Conservation (phyloP, 306 rosid genomes). For the Oemleria cerasiformis region DNA sequence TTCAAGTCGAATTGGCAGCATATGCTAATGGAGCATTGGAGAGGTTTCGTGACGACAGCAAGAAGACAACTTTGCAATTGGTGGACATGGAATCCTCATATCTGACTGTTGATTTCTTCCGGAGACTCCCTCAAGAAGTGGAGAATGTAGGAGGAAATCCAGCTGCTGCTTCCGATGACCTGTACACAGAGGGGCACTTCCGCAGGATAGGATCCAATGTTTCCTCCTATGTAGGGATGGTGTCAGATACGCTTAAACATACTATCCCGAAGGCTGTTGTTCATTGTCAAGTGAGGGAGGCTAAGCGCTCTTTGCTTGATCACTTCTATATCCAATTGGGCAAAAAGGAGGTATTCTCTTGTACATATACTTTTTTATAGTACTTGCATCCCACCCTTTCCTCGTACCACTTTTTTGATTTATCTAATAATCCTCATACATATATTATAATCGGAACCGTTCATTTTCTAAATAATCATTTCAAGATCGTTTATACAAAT, state of each 20-base stretch:
- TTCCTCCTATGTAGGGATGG: conserved; percentile 43
- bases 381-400: too few relatives aligned
- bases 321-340: conserved; percentile 45
- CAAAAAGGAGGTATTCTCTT: conserved; percentile 36
- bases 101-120: conserved; percentile 47
- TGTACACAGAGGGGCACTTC: conserved; percentile 41
- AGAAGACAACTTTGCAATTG: conserved; percentile 40
- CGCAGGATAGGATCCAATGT: conserved; percentile 41
- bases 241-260: conserved; percentile 44
- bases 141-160: conserved; percentile 32
- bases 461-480: too few relatives aligned
- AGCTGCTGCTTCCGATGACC: conserved; percentile 23
- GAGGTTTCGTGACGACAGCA: conserved; percentile 50
- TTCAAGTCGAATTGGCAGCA: conserved; percentile 41
- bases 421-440: too few relatives aligned
- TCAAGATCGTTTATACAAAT: too few relatives aligned
- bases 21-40: conserved; percentile 49
- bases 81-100: conserved; percentile 55
- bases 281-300: conserved; percentile 58
- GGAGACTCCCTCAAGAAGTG: conserved; percentile 40
- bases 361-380: too few relatives aligned
- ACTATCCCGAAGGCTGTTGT: conserved; percentile 51
- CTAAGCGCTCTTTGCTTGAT: conserved; percentile 45
- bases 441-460: too few relatives aligned
- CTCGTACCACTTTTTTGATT: too few relatives aligned